Conservation (phyloP, 176 grass and related monocot species). For the Lolium multiflorum region DNA sequence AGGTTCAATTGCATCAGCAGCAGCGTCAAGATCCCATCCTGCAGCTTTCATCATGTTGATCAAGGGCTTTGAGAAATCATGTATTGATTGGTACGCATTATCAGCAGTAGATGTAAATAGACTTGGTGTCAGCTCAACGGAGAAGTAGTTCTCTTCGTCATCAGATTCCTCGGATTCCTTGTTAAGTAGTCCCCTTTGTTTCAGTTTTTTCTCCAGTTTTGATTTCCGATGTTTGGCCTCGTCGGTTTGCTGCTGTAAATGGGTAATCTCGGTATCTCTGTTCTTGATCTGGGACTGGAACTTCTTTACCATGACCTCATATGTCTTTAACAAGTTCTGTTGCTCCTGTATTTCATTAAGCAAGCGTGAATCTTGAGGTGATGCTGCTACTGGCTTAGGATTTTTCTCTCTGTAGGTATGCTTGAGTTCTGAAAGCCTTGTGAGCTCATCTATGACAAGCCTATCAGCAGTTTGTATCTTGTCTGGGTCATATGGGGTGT, state of each 20-base stretch:
- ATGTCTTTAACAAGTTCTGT: constrained; percentile 92
- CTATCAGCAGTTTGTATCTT: constrained; percentile 88
- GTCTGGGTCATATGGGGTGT: constrained; percentile 94
- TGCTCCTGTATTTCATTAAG: constrained; percentile 95
- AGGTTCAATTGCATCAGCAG: constrained; percentile 77
- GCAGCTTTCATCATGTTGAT: constrained; percentile 99
- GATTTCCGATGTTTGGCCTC: constrained; percentile 80
- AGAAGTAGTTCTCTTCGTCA: constrained; percentile 92
- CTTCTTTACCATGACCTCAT: constrained; percentile 97
- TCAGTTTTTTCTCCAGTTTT: constrained; percentile 97
- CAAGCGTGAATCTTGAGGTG: constrained; percentile 85
- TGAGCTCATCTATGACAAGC: constrained; percentile 94
- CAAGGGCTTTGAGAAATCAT: constrained; percentile 92
- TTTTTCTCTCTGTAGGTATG: constrained; percentile 92
- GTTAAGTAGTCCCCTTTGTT: constrained; percentile 84
- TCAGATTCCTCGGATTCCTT: constrained; percentile 78
- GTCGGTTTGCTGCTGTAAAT: constrained; percentile 78
- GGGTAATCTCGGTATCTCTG: constrained; percentile 77
- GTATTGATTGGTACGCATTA: constrained; percentile 82
- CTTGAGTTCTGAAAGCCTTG: constrained; percentile 93
- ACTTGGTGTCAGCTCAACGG: constrained; percentile 85
- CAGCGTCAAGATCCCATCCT: constrained; percentile 94
- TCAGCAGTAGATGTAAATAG: constrained; percentile 87
- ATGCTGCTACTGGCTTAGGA: constrained; percentile 76
- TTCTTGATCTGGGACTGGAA: constrained; percentile 96